Evolutionary conservation across 2,329 filamentous ascomycete genomes (phyloP), one percentile per base, ranked within the genome.

Genomic region (Hirsutella minnesotensis): DNA sequence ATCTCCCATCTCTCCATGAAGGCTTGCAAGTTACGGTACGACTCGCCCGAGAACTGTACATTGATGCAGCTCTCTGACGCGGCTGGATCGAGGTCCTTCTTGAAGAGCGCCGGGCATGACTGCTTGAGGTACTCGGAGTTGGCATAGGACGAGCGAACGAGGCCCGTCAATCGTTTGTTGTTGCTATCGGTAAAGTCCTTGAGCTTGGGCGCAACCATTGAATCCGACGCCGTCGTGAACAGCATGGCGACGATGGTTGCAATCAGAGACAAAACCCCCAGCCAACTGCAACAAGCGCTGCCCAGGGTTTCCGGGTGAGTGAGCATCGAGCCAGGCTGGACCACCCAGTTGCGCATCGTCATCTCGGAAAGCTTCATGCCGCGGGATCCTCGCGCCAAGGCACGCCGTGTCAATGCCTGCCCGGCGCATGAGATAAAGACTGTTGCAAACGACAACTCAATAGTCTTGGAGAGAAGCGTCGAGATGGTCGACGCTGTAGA

Each of bases 401-500:
- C 81, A 43, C 81, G 67, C 18, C 82, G 70, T n/a, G 77, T 86
- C 15, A 90, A 62, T 0, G 83, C 73, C 56, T 92, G 86, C 0
- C 86, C 86, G 0, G 89, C 57, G 43, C 84, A 84, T 0, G 81
- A 74, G 1, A 89, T 81, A 46, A 86, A 84, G 0, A 86, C 79
- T 0, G 84, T 86, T 3, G 86, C 83, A 53, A 88, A 90, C 0
- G 81, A 79, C 49, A 89, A 56, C 60, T 90, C 86, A 39, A 89
- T 85, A 0, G 81, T 75, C 60, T 89, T 90, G 8, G 85, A 82
- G 30, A 86, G 64, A 3, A 86, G 60, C 0, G 83, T 74, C n/a
- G 77, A 79, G 1, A 89, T 54, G 1, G 85, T 61, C 1, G 77
- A 79, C 0, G 85, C 84, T 2, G 77, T 81, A 0, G 78, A 72